These are phyloP conservation scores for Biscogniauxia sp. DNA, from an alignment of 2,329 filamentous ascomycete genomes.

Conservation along the genomic window DNA sequence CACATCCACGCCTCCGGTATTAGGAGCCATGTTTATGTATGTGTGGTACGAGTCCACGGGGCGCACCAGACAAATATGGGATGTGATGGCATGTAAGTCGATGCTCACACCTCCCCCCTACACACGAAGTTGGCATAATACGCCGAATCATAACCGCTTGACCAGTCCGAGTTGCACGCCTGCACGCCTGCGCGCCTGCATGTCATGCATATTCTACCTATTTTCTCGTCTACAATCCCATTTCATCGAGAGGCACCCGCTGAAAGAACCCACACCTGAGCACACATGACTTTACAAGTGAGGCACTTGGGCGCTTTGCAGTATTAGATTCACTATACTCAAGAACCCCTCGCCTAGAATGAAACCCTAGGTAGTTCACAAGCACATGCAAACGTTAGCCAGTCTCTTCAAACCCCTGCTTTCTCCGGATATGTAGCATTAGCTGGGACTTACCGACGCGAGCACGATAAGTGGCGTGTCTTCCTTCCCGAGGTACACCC, in stretches of 20 bases:
- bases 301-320: conserved; percentile 75
- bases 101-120: background rate
- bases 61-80: background rate
- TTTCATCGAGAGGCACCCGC: too few relatives aligned
- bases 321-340: conserved; percentile 82
- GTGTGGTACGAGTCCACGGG: background rate
- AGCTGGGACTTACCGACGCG: conserved; percentile 55
- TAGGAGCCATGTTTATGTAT: background rate
- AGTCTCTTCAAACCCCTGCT: background rate
- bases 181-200: background rate
- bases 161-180: background rate
- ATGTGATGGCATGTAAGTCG: background rate
- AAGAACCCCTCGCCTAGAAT: conserved; percentile 90
- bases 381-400: conserved; percentile 5
- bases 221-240: background rate
- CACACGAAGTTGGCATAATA: background rate
- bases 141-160: background rate
- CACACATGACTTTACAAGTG: conserved; percentile 52
- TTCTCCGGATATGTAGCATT: background rate
- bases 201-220: background rate
- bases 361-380: conserved; percentile 56
- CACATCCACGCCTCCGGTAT: too few relatives aligned
- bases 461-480: conserved; percentile 86
- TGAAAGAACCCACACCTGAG: background rate
- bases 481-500: conserved; percentile 45